Evolutionary conservation across 1,284 basidiomycete genomes (phyloP).

Genomic region (Sphagnurus paluster): DNA sequence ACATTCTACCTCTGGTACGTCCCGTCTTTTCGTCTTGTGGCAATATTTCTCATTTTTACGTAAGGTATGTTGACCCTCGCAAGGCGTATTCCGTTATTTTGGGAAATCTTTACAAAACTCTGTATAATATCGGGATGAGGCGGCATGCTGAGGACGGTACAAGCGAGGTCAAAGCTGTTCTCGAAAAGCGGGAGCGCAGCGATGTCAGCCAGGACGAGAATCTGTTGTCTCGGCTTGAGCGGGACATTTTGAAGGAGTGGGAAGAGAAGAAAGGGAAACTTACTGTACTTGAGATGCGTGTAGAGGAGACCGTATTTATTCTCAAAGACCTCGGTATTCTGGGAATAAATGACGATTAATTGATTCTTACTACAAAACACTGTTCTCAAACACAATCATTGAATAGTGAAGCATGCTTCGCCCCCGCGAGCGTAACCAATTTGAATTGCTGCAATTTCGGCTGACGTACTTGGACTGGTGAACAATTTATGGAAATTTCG

Average conservation of each 20-base stretch:
- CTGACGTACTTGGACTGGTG: too few species aligned
- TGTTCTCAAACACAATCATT: slow-evolving; percentile 2
- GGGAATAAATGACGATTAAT: slow-evolving; percentile 38
- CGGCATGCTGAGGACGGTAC: slow-evolving; percentile 71
- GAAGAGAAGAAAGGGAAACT: slow-evolving; percentile 70
- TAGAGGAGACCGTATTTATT: slow-evolving; percentile 85
- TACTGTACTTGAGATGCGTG: slow-evolving; percentile 74
- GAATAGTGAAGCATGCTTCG: too few species aligned
- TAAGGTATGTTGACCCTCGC: slow-evolving; percentile 80
- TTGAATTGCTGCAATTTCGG: too few species aligned
- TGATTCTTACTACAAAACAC: not conserved
- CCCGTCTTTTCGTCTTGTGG: not conserved
- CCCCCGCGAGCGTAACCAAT: too few species aligned
- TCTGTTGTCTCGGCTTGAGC: slow-evolving; percentile 70
- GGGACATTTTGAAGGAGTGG: slow-evolving; percentile 67
- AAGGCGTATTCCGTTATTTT: slow-evolving; percentile 81
- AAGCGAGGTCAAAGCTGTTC: slow-evolving; percentile 61
- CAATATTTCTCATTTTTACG: not conserved
- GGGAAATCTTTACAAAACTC: slow-evolving; percentile 80
- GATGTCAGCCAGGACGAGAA: slow-evolving; percentile 77
- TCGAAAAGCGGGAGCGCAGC: slow-evolving; percentile 78
- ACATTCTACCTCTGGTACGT: slow-evolving; percentile 87
- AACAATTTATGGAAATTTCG: too few species aligned
- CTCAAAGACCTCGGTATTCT: slow-evolving; percentile 66
- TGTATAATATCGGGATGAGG: slow-evolving; percentile 80